Evolutionary conservation across 2,329 filamentous ascomycete genomes (phyloP).

Genomic region (Pleurostoma richardsiae): DNA sequence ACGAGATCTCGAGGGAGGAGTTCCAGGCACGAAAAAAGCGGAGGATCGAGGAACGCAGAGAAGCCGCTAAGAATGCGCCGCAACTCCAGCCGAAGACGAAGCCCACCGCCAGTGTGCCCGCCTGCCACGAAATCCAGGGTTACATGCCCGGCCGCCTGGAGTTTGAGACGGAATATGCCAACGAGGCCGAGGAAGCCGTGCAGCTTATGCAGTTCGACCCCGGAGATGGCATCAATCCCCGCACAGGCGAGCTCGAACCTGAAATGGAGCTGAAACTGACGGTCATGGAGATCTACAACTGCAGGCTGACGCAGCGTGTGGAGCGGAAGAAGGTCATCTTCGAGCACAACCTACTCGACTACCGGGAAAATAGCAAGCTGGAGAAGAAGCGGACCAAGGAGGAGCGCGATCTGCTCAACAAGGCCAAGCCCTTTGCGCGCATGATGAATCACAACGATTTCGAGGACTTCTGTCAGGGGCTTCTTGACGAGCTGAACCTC

Average conservation of each 20-base stretch:
- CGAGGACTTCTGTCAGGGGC: slow-evolving; percentile 74
- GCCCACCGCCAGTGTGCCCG: slow-evolving; percentile 88
- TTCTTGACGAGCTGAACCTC: slow-evolving; percentile 87
- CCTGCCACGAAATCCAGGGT: slow-evolving; percentile 95
- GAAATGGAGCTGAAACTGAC: slow-evolving; percentile 98
- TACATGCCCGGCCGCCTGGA: slow-evolving; percentile 98
- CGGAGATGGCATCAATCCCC: slow-evolving; percentile 83
- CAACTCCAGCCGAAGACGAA: slow-evolving; percentile 89
- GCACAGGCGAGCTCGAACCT: slow-evolving; percentile 81
- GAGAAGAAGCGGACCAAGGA: slow-evolving; percentile 98
- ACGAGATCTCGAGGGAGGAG: slow-evolving; percentile 80
- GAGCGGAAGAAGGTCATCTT: slow-evolving; percentile 97
- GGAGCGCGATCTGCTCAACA: slow-evolving; percentile 84
- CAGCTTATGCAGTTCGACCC: slow-evolving; percentile 98
- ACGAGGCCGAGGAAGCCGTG: slow-evolving; percentile 96
- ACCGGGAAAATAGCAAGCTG: slow-evolving; percentile 79
- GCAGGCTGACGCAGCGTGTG: slow-evolving; percentile 80
- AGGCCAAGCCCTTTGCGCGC: slow-evolving; percentile 90
- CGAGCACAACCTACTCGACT: slow-evolving; percentile 89
- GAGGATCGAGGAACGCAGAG: slow-evolving; percentile 86
- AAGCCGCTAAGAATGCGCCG: slow-evolving; percentile 77
- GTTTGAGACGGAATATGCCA: slow-evolving; percentile 96
- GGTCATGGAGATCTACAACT: slow-evolving; percentile 98
- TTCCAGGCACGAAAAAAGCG: slow-evolving; percentile 92
- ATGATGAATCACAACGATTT: slow-evolving; percentile 97